phyloP scores from a whole-genome alignment of 2,329 filamentous ascomycete genomes.

The Colletotrichum shisoi region DNA sequence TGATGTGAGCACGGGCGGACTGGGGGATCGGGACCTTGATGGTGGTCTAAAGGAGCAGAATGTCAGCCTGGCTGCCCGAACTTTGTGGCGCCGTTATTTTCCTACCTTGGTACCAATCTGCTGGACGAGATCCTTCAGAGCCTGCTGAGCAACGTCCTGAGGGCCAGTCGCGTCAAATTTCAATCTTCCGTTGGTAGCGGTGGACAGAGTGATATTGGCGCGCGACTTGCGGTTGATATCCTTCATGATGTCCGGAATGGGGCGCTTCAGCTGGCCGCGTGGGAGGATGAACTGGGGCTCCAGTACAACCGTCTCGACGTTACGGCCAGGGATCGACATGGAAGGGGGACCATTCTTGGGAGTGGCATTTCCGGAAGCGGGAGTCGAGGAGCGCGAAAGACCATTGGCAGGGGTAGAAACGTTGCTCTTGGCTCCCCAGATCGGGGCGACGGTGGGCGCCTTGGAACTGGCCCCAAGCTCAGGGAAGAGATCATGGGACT shows the following conservation, averaged over 20 bases:
- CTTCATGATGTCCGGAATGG: slow-evolving; percentile 82
- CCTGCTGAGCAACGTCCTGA: slow-evolving; percentile 82
- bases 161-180: slow-evolving; percentile 88
- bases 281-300: slow-evolving; percentile 79
- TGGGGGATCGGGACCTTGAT: slow-evolving; percentile 82
- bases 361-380: slow-evolving; percentile 66
- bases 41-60: slow-evolving; percentile 51
- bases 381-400: slow-evolving; percentile 68
- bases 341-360: slow-evolving; percentile 58
- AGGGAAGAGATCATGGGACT: slow-evolving; percentile 93
- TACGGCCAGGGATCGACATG: slow-evolving; percentile 82
- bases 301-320: slow-evolving; percentile 78
- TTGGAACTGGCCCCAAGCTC: slow-evolving; percentile 73
- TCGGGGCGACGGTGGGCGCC: slow-evolving; percentile 70
- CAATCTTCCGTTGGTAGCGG: slow-evolving; percentile 74
- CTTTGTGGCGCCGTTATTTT: slow-evolving; percentile 13
- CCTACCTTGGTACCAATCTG: slow-evolving; percentile 86
- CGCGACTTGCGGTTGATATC: slow-evolving; percentile 94
- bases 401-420: slow-evolving; percentile 63
- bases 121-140: slow-evolving; percentile 86
- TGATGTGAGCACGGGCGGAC: slow-evolving; percentile 86
- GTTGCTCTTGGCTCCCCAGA: slow-evolving; percentile 78
- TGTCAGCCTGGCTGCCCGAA: not conserved
- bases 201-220: slow-evolving; percentile 80
- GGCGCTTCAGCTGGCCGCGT: slow-evolving; percentile 80